These are phyloP conservation scores for Stephanodiscus triporus DNA, from an alignment of 108 stramenopile genomes.

Conservation along the genomic window DNA sequence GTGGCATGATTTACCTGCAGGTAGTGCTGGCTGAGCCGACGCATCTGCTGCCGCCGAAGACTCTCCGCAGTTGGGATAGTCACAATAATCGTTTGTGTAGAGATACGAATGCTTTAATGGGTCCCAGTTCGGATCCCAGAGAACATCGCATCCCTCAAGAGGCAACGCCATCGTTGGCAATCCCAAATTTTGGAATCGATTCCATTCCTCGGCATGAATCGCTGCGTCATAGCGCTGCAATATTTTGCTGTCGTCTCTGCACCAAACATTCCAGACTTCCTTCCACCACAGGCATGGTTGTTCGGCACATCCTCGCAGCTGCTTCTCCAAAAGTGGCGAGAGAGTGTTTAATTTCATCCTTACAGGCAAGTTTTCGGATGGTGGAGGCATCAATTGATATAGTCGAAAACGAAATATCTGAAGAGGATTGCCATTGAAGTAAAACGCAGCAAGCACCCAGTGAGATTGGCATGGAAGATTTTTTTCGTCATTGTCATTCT, in stretches of 20 bases:
- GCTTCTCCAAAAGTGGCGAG: constrained; percentile 54
- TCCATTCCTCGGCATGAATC: constrained; percentile 19
- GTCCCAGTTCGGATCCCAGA: constrained; percentile 69
- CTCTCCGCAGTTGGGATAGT: neutral
- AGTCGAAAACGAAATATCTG: constrained; percentile 85
- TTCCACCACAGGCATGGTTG: constrained; percentile 43
- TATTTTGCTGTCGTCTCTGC: neutral
- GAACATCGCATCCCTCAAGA: constrained; percentile 68
- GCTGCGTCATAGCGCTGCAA: neutral
- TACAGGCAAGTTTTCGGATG: constrained; percentile 27
- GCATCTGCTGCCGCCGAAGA: neutral
- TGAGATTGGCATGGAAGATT: constrained; percentile 5
- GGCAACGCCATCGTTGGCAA: constrained; percentile 21
- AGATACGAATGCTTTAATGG: constrained; percentile 66
- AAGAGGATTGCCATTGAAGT: constrained; percentile 80
- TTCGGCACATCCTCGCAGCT: constrained; percentile 40
- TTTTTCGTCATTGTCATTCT: neutral
- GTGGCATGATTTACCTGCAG: constrained; percentile 40
- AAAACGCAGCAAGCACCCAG: constrained; percentile 77
- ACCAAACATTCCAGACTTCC: constrained; percentile 43
- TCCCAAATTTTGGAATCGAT: constrained; percentile 22
- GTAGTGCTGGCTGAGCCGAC: neutral
- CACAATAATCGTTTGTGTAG: constrained; percentile 29
- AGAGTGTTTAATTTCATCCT: constrained; percentile 71
- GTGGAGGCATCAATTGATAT: constrained; percentile 54